These are phyloP conservation scores for Skeletonema grethae DNA, from an alignment of 108 stramenopile species.

Conservation along the genomic window DNA sequence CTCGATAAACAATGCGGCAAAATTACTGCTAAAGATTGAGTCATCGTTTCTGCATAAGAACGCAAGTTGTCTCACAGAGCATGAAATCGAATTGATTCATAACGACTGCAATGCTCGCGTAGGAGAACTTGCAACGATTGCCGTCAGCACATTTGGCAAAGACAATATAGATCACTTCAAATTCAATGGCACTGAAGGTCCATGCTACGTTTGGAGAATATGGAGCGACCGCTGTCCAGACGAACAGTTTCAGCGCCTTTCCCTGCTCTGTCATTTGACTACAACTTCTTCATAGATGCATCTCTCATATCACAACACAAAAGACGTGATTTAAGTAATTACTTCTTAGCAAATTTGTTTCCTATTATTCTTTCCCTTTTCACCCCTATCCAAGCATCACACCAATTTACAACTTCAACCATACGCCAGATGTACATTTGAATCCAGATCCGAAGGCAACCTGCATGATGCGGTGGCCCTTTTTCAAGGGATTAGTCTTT, in stretches of 20 bases:
- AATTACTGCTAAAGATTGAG: constrained; percentile 29
- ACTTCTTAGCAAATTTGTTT: constrained; percentile 22
- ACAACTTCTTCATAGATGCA: neutral
- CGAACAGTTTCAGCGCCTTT: constrained; percentile 9
- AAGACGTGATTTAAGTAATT: constrained; percentile 11
- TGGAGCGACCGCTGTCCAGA: constrained; percentile 23
- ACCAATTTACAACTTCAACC: constrained; percentile 81
- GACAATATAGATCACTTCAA: neutral
- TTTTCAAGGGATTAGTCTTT: constrained; percentile 85
- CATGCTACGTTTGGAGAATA: constrained; percentile 10
- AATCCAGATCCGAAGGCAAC: constrained; percentile 98
- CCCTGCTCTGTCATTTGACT: constrained; percentile 8
- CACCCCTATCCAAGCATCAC: neutral
- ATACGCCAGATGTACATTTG: constrained; percentile 98
- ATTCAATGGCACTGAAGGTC: neutral
- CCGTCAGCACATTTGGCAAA: constrained; percentile 15
- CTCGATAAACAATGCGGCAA: constrained; percentile 27
- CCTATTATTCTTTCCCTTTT: neutral
- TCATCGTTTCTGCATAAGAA: constrained; percentile 19
- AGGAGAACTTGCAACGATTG: constrained; percentile 37
- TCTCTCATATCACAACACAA: neutral
- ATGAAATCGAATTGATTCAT: constrained; percentile 34
- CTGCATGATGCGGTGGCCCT: constrained; percentile 91
- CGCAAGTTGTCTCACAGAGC: constrained; percentile 12
- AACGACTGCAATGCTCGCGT: constrained; percentile 40